Base-by-base conservation (phyloP, 495 filamentous ascomycete genomes). In the Penicillium cinerascens region DNA sequence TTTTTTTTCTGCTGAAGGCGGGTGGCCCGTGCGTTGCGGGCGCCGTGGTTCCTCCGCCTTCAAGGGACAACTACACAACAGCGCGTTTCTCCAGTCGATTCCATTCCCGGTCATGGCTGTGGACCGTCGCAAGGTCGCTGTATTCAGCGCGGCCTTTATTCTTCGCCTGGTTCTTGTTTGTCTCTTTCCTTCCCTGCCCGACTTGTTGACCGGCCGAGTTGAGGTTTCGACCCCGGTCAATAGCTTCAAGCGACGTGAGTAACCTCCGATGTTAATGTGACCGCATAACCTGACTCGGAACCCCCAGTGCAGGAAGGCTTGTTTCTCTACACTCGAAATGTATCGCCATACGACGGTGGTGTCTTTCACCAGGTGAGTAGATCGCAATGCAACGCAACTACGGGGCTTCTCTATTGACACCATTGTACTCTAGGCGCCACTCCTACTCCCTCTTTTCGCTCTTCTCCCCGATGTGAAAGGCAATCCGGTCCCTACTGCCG, bases 171-270 rank as follows among this genome's bases (percentile, higher is more conserved):
- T 91, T 47, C 81, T 97, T 44, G 88, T 89, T 67, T 79, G 82
- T 48, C 72, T 84, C 7, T 95, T 96, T 64, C 93, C 93, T 56
- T 83, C 82, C 13, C 77, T 98, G 26, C 89, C 95, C 13, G 85
- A 91, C 60, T 77, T 96, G 48, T 77, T 98, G 52, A 91, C 89
- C 9, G 89, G 86, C 50, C 86, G 93, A 65, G 93, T 97, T 52
- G 93, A 98, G 78, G 85, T 98, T 52, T 97, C 93, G 22, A 98
- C 93, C 3, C 91, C 93, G 16, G 87, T 97, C 22, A 96, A 87
- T 51, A 96, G 93, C 80, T 98, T 96, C 81, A 98, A 97, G 76
- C 83, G 95, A 82, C 73, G 91, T 95, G 77, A 71, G 86, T 68
- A 29, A 43, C 38, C 25, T 16, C 22, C 38, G 20, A 40, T n/a